A percentile compares a stretch with the other conserved stretches of the same genome.
These are phyloP conservation scores for Picochlorum sp. DNA, from an alignment of 139 green algal genomes.

Conservation along the genomic window DNA sequence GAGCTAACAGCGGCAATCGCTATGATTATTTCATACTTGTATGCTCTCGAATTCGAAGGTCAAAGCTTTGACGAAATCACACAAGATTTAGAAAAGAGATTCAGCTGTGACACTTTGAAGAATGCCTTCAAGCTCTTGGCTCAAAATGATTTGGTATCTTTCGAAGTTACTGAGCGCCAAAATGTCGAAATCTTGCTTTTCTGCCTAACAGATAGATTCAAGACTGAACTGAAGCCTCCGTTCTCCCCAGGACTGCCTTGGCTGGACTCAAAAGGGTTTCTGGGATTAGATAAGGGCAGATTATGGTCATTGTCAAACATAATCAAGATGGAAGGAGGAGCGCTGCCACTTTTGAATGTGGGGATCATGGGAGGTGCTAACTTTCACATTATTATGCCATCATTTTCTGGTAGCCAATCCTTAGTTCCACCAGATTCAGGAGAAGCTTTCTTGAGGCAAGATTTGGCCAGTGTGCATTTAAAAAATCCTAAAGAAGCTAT, in stretches of 20 bases:
- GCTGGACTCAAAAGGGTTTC: neutral
- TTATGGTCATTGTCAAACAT: neutral
- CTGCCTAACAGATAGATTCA: neutral
- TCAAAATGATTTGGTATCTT: neutral
- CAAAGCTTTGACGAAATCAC: neutral
- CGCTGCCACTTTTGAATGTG: neutral
- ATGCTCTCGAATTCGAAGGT: neutral
- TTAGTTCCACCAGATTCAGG: no score
- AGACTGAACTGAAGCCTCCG: neutral
- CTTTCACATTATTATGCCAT: neutral
- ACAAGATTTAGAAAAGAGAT: neutral
- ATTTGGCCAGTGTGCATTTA: neutral
- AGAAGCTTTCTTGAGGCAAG: neutral
- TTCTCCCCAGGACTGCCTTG: neutral
- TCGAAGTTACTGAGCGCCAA: neutral
- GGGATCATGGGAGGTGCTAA: neutral
- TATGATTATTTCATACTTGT: no score
- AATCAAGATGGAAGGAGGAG: no score
- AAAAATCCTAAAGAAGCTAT: no score
- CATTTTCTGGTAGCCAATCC: neutral
- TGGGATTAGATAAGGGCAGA: neutral
- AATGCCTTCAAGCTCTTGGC: neutral
- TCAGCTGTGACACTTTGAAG: neutral
- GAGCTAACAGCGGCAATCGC: no score
- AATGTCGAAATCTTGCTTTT: neutral